A percentile compares a stretch with the other conserved stretches of the same genome.
Evolutionary conservation across 106 monocot species (phyloP).

Genomic region (Apostasia shenzhenica): DNA sequence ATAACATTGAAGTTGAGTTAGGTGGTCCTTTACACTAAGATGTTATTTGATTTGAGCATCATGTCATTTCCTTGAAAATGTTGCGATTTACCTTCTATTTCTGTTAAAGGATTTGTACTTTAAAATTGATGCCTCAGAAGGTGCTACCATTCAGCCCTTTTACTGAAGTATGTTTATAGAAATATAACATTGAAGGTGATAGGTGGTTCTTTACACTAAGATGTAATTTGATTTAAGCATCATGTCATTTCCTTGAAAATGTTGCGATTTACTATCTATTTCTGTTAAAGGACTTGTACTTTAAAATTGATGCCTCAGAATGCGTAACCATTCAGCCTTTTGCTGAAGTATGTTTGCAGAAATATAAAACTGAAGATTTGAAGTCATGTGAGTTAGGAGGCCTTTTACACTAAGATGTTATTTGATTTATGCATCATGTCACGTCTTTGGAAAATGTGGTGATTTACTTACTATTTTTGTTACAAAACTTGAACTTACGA

Average conservation of each 20-base stretch:
- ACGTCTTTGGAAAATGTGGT: slow-evolving; percentile 5
- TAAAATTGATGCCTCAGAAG: slow-evolving; percentile 19
- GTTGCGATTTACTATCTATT: neutral
- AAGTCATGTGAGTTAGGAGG: too few species aligned
- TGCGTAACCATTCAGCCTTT: slow-evolving; percentile 20
- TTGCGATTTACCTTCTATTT: neutral
- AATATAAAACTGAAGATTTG: neutral
- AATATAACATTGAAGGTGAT: neutral
- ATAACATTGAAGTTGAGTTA: neutral
- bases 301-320: slow-evolving; percentile 16
- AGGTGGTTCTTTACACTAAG: too few species aligned
- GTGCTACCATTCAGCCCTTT: slow-evolving; percentile 19
- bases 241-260: slow-evolving; percentile 4
- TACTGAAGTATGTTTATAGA: neutral
- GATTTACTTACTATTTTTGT: too few species aligned
- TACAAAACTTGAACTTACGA: neutral
- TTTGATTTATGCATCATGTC: too few species aligned
- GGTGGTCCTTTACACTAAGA: too few species aligned
- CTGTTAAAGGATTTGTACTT: neutral
- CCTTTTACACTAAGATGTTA: too few species aligned
- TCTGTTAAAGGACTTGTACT: neutral
- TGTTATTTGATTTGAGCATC: too few species aligned
- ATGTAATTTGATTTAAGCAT: too few species aligned
- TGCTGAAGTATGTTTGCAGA: neutral
- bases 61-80: slow-evolving; percentile 3